Conservation (phyloP, 2,329 filamentous ascomycete species). For the Thielaviopsis populi region DNA sequence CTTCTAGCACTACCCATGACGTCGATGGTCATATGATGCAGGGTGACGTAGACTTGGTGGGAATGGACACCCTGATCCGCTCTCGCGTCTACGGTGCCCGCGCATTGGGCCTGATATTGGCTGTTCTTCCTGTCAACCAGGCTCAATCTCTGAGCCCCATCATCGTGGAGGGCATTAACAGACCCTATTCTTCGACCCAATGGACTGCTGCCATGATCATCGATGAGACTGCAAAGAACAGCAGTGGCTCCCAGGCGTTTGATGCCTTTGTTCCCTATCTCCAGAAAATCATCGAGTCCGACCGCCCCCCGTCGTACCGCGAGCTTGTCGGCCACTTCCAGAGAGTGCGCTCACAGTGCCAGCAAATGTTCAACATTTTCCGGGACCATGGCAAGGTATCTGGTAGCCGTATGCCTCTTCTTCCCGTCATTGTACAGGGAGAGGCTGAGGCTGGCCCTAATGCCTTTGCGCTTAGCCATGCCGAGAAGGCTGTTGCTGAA, state of each 20-base stretch:
- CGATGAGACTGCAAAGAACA: conserved; percentile 67
- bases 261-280: conserved; percentile 47
- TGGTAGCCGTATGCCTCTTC: conserved; percentile 55
- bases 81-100: conserved; percentile 77
- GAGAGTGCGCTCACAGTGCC: conserved; percentile 78
- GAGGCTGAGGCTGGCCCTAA: conserved; percentile 81
- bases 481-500: conserved; percentile 69
- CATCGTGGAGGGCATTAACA: conserved; percentile 52
- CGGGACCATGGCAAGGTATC: conserved; percentile 76
- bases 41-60: conserved; percentile 88
- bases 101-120: conserved; percentile 75
- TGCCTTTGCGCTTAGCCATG: conserved; percentile 77
- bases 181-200: conserved; percentile 71
- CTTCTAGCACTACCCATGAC: conserved; percentile 64
- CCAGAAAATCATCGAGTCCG: conserved; percentile 62
- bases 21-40: conserved; percentile 97
- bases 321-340: conserved; percentile 85
- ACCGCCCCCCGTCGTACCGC: conserved; percentile 68
- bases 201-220: conserved; percentile 69
- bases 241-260: conserved; percentile 32
- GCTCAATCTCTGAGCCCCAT: conserved; percentile 32
- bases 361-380: conserved; percentile 80
- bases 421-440: conserved; percentile 87
- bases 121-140: conserved; percentile 56
- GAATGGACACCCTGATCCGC: conserved; percentile 72